phyloP scores from a whole-genome alignment of 805 yeast species.

The Metschnikowia dekortorum region DNA sequence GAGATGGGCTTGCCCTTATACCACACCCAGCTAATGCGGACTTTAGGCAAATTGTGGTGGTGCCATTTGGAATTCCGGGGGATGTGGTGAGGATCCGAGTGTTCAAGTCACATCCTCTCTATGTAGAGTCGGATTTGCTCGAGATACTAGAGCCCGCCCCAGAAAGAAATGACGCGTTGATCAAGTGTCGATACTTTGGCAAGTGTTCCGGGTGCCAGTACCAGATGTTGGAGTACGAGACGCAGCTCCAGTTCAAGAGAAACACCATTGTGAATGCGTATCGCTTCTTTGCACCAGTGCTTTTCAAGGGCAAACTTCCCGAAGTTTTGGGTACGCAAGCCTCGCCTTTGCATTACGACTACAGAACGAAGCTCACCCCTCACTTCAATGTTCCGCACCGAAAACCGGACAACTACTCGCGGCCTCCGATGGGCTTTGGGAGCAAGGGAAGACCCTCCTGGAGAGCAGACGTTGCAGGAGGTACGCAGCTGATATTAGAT shows the following conservation, averaged over 20 bases:
- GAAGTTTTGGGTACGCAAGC: constrained; percentile 57
- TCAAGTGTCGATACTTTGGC: constrained; percentile 82
- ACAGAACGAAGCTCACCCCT: constrained; percentile 93
- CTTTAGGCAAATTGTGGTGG: constrained; percentile 58
- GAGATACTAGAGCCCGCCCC: constrained; percentile 36
- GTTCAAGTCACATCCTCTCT: constrained; percentile 71
- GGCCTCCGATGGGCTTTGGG: constrained; percentile 87
- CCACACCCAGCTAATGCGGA: constrained; percentile 48
- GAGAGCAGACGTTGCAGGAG: constrained; percentile 53
- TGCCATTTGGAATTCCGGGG: constrained; percentile 89
- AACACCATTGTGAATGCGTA: constrained; percentile 79
- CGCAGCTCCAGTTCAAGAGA: constrained; percentile 70
- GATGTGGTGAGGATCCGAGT: constrained; percentile 69
- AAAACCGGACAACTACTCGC: constrained; percentile 29
- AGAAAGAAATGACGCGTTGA: constrained; percentile 51
- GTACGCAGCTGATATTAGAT: constrained; percentile 66
- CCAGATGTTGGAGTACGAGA: constrained; percentile 69
- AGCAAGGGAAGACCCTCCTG: constrained; percentile 74
- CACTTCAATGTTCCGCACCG: constrained; percentile 80
- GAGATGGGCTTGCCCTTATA: constrained; percentile 80
- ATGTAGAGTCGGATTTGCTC: constrained; percentile 71
- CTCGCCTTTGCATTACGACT: constrained; percentile 72
- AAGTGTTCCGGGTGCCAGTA: constrained; percentile 94
- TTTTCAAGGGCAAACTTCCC: constrained; percentile 49
- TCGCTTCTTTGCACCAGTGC: constrained; percentile 63